Conservation (phyloP, 306 rosid genomes). For the Sicyos edulis region DNA sequence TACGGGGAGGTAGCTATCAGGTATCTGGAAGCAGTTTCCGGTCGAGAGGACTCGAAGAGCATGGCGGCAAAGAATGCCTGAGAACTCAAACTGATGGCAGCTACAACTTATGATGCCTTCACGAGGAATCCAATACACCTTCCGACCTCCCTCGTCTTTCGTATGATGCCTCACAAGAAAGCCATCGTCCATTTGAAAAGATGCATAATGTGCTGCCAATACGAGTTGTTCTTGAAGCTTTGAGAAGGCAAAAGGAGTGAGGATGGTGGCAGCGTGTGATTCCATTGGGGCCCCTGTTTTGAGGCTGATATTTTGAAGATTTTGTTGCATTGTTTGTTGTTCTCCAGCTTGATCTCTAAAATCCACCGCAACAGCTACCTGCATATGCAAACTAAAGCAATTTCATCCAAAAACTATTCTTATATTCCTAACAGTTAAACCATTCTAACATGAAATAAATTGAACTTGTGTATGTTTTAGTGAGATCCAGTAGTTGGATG, state of each 20-base stretch:
- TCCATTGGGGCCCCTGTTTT: constrained; percentile 99
- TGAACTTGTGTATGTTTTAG: neutral
- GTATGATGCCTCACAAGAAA: constrained; percentile 97
- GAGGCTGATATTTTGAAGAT: constrained; percentile 86
- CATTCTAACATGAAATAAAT: neutral
- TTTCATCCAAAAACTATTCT: constrained; percentile 1
- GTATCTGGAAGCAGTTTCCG: constrained; percentile 90
- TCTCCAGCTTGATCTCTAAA: constrained; percentile 96
- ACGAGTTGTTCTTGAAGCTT: constrained; percentile 96
- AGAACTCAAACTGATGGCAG: constrained; percentile 88
- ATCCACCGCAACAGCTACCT: constrained; percentile 94
- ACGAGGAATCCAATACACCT: constrained; percentile 68
- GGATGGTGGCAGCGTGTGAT: constrained; percentile 78
- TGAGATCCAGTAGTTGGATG: no score
- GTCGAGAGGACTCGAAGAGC: constrained; percentile 90
- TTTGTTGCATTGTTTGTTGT: constrained; percentile 97
- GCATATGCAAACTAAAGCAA: constrained; percentile 28
- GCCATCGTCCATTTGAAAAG: constrained; percentile 74
- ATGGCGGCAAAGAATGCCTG: constrained; percentile 89
- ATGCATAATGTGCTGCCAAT: constrained; percentile 94
- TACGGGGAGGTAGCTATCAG: constrained; percentile 81
- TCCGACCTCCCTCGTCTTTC: constrained; percentile 78
- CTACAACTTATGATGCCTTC: constrained; percentile 92
- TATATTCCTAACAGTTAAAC: neutral
- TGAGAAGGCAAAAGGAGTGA: constrained; percentile 86